Conservation (phyloP, 176 grass and related monocot genomes). For the Avena insularis region DNA sequence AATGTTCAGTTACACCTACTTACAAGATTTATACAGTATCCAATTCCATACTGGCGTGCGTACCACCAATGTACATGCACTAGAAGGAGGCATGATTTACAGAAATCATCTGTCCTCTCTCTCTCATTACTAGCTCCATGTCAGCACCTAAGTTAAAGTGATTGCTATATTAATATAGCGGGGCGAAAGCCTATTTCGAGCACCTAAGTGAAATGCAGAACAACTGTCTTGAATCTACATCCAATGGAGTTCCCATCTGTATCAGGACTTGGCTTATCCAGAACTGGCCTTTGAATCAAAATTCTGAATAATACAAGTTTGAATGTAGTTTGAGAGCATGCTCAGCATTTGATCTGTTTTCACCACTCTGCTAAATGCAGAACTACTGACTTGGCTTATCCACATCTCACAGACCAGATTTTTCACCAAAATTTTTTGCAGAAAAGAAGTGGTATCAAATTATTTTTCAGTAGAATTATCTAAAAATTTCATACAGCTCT, state of each 20-base stretch:
- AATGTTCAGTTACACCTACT: neutral
- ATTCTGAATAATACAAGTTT: neutral
- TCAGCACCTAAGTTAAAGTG: neutral
- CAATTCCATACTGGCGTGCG: neutral
- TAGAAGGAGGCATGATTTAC: neutral
- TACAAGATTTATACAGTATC: neutral
- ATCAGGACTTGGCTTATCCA: neutral
- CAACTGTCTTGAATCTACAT: neutral
- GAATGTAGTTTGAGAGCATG: slow-evolving; percentile 10
- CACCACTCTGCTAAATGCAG: neutral
- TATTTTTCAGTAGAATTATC: neutral
- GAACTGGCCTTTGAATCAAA: neutral
- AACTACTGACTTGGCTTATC: too few relatives aligned
- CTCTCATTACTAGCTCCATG: neutral
- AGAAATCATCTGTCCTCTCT: neutral
- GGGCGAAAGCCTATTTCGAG: too few relatives aligned
- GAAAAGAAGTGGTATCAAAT: neutral
- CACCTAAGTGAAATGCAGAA: neutral
- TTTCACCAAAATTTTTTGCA: neutral
- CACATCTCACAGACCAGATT: neutral
- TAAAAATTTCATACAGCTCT: neutral
- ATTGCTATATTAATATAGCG: too few relatives aligned
- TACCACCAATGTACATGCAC: neutral
- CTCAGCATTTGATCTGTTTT: neutral
- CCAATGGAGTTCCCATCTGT: neutral